Conservation (phyloP, 805 yeast species). For the Naumovozyma dairenensis region DNA sequence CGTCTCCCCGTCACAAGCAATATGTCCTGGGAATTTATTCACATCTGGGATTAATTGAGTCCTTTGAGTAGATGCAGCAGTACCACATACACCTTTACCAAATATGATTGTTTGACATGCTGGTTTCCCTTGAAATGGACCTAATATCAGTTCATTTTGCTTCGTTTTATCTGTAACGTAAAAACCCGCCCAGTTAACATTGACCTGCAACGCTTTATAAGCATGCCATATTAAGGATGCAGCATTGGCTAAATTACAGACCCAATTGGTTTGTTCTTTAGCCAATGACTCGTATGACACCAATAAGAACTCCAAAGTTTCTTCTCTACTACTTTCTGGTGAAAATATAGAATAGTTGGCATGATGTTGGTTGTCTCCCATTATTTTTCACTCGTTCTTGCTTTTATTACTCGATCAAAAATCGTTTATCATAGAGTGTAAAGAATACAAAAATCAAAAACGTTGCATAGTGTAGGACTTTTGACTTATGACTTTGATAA, state of each 20-base stretch:
- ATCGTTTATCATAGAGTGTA: background rate
- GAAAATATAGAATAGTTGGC: conserved; percentile 63
- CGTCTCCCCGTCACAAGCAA: conserved; percentile 95
- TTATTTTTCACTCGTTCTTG: background rate
- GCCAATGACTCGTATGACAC: conserved; percentile 58
- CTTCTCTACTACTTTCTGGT: conserved; percentile 33
- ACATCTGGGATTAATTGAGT: conserved; percentile 80
- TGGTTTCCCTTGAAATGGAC: conserved; percentile 94
- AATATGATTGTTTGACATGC: conserved; percentile 78
- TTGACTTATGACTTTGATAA: too few species aligned
- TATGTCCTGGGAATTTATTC: conserved; percentile 75
- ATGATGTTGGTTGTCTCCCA: conserved; percentile 36
- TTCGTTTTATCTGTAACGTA: conserved; percentile 38
- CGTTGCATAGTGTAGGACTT: too few species aligned
- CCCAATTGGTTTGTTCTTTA: conserved; percentile 67
- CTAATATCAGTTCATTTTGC: conserved; percentile 48
- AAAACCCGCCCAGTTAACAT: conserved; percentile 92
- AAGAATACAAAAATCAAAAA: too few species aligned
- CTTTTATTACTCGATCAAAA: background rate
- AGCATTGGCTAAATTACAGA: conserved; percentile 78
- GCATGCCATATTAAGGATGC: conserved; percentile 85
- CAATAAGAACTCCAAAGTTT: conserved; percentile 47
- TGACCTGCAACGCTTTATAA: conserved; percentile 47
- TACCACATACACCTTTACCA: conserved; percentile 90
- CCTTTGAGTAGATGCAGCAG: conserved; percentile 47